Conservation (phyloP, 2,329 filamentous ascomycete species). For the Mycosphaerelloides madeirae region DNA sequence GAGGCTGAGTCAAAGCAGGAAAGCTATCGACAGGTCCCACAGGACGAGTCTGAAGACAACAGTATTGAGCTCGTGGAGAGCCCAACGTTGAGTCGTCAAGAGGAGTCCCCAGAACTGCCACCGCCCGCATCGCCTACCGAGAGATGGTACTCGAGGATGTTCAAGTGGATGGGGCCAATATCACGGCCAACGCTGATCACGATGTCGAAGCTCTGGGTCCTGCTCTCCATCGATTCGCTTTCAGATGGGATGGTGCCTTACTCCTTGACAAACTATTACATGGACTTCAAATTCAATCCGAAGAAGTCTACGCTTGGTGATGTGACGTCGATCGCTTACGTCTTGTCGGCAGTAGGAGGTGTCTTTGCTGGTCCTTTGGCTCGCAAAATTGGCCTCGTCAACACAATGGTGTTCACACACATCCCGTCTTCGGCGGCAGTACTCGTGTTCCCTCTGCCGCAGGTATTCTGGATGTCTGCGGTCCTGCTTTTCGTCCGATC, state of each 20-base stretch:
- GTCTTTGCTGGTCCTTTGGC: conserved; percentile 58
- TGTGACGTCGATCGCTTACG: conserved; percentile 48
- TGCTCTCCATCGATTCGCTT: conserved; percentile 66
- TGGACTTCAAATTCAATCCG: conserved; percentile 52
- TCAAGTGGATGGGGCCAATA: conserved; percentile 49
- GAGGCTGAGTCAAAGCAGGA: conserved; percentile 38
- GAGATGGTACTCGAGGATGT: conserved; percentile 14
- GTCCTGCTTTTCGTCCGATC: conserved; percentile 55
- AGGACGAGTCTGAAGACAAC: conserved; percentile 24
- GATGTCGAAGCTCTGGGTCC: conserved; percentile 58
- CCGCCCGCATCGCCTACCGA: conserved; percentile 4
- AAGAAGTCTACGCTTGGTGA: conserved; percentile 51
- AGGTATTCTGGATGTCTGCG: conserved; percentile 49
- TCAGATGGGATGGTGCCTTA: conserved; percentile 59
- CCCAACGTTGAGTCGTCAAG: conserved; percentile 4
- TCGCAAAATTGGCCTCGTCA: conserved; percentile 55
- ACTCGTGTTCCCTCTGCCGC: conserved; percentile 55
- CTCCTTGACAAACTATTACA: conserved; percentile 52
- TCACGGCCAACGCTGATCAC: conserved; percentile 52
- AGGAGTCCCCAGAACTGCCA: conserved; percentile 8
- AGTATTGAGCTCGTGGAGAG: conserved; percentile 18
- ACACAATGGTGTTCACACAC: conserved; percentile 60
- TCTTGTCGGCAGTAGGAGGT: conserved; percentile 41
- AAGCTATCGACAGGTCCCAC: conserved; percentile 26
- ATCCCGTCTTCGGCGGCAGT: conserved; percentile 60